phyloP scores from a whole-genome alignment of 306 rosid species.

The Castanea sativa region DNA sequence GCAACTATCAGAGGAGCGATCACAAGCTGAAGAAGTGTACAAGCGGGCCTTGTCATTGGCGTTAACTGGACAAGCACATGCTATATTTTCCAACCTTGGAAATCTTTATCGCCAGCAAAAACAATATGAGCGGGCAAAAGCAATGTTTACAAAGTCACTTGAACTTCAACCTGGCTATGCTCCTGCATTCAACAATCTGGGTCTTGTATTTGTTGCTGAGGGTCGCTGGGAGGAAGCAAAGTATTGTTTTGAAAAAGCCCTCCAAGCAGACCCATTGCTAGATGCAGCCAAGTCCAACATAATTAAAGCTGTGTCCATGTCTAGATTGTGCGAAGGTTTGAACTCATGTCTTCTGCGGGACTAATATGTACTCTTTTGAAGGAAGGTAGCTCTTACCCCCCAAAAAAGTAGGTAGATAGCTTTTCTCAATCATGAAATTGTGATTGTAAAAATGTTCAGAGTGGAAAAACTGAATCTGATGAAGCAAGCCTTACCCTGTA shows the following conservation, averaged over 20 bases:
- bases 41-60: slow-evolving; percentile 74
- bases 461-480: not conserved
- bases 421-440: not conserved
- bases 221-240: slow-evolving; percentile 88
- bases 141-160: slow-evolving; percentile 86
- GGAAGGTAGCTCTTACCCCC: not conserved
- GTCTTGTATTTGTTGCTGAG: slow-evolving; percentile 92
- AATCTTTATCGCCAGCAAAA: slow-evolving; percentile 83
- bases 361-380: slow-evolving; percentile 21
- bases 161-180: slow-evolving; percentile 90
- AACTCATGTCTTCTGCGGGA: slow-evolving; percentile 38
- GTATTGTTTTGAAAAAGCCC: slow-evolving; percentile 80
- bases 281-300: slow-evolving; percentile 89
- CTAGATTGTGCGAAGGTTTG: slow-evolving; percentile 45
- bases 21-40: slow-evolving; percentile 75
- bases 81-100: slow-evolving; percentile 80
- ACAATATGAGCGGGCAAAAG: slow-evolving; percentile 81
- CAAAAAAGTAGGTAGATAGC: not conserved
- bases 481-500: not conserved
- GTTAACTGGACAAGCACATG: slow-evolving; percentile 57
- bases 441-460: slow-evolving; percentile 1
- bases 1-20: slow-evolving; percentile 71
- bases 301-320: slow-evolving; percentile 61
- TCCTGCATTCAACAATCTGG: slow-evolving; percentile 86
- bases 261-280: slow-evolving; percentile 71